These are phyloP conservation scores for Rhodotorula toruloides DNA, from an alignment of 768 basidiomycete genomes.

Conservation along the genomic window DNA sequence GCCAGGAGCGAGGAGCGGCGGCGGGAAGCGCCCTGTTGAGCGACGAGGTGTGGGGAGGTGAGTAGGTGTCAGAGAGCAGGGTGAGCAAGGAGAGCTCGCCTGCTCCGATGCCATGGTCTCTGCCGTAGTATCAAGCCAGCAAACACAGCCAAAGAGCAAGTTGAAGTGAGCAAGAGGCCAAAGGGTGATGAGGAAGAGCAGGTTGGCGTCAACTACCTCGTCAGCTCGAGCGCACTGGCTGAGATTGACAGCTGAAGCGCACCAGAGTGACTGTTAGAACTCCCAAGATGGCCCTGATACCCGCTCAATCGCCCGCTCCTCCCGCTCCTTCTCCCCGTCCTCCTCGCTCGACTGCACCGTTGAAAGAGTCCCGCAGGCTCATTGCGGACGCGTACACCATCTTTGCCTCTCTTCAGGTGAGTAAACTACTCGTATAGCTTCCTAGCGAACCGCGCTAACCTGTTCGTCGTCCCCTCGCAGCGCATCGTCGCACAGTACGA, in stretches of 20 bases:
- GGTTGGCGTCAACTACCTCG: too few relatives aligned
- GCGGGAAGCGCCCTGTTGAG: background rate
- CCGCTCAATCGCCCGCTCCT: background rate
- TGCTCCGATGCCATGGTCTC: too few relatives aligned
- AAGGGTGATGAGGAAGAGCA: too few relatives aligned
- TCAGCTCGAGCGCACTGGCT: too few relatives aligned
- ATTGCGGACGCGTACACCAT: conserved; percentile 23
- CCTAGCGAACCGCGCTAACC: background rate
- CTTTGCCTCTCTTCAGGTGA: conserved; percentile 20
- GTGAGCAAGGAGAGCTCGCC: too few relatives aligned
- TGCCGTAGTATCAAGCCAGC: too few relatives aligned
- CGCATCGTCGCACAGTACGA: conserved; percentile 20
- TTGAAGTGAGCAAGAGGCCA: too few relatives aligned
- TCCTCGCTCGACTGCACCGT: background rate
- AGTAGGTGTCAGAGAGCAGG: background rate
- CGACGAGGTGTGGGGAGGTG: background rate
- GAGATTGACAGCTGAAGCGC: too few relatives aligned
- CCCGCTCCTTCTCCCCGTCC: background rate
- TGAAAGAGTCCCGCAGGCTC: conserved; percentile 14
- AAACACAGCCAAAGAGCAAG: too few relatives aligned
- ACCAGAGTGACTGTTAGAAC: too few relatives aligned
- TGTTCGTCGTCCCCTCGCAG: background rate
- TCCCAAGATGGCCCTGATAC: background rate
- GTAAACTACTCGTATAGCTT: background rate
- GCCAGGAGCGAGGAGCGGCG: background rate